A percentile compares a stretch with the other conserved stretches of the same genome.
Conservation (phyloP, 2,329 filamentous ascomycete genomes). For the Claviceps fusiformis region DNA sequence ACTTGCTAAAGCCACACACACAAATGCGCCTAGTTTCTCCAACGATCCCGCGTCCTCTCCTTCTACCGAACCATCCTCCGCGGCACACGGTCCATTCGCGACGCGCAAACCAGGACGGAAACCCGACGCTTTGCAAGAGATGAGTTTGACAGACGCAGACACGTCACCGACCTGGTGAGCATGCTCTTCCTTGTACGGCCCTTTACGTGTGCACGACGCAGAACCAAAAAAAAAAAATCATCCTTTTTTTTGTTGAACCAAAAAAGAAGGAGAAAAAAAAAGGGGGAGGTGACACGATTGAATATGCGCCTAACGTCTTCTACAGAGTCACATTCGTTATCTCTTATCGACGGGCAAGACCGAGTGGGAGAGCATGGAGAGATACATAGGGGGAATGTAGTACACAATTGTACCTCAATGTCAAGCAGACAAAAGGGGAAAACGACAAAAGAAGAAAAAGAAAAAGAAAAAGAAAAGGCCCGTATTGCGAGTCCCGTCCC, state of each 20-base stretch:
- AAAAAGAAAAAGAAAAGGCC: neutral
- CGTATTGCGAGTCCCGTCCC: neutral
- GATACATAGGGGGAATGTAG: slow-evolving; percentile 27
- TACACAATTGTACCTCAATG: neutral
- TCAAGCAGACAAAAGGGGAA: too few species aligned
- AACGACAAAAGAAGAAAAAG: neutral
- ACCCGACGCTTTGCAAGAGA: slow-evolving; percentile 42
- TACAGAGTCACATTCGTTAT: slow-evolving; percentile 45
- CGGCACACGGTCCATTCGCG: slow-evolving; percentile 36
- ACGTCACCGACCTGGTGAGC: slow-evolving; percentile 41
- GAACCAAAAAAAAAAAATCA: too few species aligned
- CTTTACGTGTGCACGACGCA: neutral
- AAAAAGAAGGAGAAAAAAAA: too few species aligned
- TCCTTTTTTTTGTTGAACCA: too few species aligned
- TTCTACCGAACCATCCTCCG: slow-evolving; percentile 47
- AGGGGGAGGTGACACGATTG: neutral
- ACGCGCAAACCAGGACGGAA: slow-evolving; percentile 38
- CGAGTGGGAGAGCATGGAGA: slow-evolving; percentile 49
- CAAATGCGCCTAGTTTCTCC: slow-evolving; percentile 36
- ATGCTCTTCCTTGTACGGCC: slow-evolving; percentile 4
- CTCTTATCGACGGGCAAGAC: slow-evolving; percentile 51
- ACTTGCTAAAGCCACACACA: neutral
- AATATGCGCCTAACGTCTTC: neutral
- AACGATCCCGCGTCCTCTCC: slow-evolving; percentile 38
- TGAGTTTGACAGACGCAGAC: slow-evolving; percentile 46